Evolutionary conservation across 176 grass and related monocot species (phyloP), one percentile per base, ranked within the genome.

Genomic region (Oryza glaberrima): DNA sequence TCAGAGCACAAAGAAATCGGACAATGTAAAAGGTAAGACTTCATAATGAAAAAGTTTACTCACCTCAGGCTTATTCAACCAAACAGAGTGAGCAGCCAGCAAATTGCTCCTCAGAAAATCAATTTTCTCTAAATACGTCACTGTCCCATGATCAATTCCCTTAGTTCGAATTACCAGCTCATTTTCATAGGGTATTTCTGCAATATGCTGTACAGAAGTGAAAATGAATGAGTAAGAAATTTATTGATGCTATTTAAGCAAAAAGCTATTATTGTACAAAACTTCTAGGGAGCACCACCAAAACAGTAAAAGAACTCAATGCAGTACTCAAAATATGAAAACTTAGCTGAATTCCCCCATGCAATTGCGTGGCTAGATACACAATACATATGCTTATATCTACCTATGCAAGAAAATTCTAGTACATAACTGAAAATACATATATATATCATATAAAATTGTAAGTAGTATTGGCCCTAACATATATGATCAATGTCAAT

Each of bases 141-240:
- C 89, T 73, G 95, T 98, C 54, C 93, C 93, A 82, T 98, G 95
- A 88, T 98, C 83, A 73, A 92, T 77, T 83, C 82, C 91, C 86
- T 94, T 98, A 9, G 77, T 90, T 38, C 2, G 90, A 82, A 69
- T 46, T 73, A 98, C 72, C 85, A 93, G 81, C 58, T 95, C 76
- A 90, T 98, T 98, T 91, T 98, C 93, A 64, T 98, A 95, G 9
- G 91, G 93, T 85, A 93, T 98, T 88, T 98, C 95, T 79, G 93
- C 93, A 80, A 98, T 82, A 76, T 98, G 95, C 95, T 98, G 76
- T 6, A 88, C 5, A 88, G 87, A 86, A 68, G 56, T 28, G 15
- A 71, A 88, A 63, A 30, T 19, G 47, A 61, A 66, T 13, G 10
- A 35, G 35, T 45, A 35, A 77, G 66, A 30, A 70, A 72, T 44